phyloP scores from a whole-genome alignment of 495 filamentous ascomycete genomes.

The Penicillium samsonianum region DNA sequence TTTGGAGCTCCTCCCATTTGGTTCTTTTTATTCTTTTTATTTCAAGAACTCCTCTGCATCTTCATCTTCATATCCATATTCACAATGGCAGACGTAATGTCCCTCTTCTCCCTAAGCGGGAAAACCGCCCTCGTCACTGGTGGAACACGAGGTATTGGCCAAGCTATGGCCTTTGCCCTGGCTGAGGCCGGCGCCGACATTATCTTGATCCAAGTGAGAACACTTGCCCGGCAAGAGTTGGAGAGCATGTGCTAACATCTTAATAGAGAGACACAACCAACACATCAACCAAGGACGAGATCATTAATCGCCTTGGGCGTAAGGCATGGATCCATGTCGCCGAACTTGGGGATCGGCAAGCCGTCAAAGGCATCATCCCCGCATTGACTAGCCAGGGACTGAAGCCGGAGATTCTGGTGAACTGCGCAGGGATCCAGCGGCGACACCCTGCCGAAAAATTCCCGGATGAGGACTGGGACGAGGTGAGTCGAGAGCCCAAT shows the following conservation, averaged over 20 bases:
- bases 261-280: conserved; percentile 64
- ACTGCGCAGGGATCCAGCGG: conserved; percentile 83
- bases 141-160: conserved; percentile 84
- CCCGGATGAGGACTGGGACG: conserved; percentile 80
- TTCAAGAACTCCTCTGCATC: no score
- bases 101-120: conserved; percentile 49
- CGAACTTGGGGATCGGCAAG: conserved; percentile 64
- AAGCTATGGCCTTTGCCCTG: conserved; percentile 76
- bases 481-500: conserved; percentile 41
- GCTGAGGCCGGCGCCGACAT: conserved; percentile 86
- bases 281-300: conserved; percentile 59
- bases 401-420: conserved; percentile 72
- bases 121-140: conserved; percentile 84
- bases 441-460: conserved; percentile 77
- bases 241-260: conserved; percentile 1
- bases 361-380: conserved; percentile 64
- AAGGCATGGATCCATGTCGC: conserved; percentile 67
- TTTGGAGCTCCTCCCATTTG: neutral
- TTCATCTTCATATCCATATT: neutral
- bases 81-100: conserved; percentile 33
- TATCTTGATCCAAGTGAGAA: conserved; percentile 58
- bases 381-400: conserved; percentile 58
- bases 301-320: conserved; percentile 65
- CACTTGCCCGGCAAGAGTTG: neutral
- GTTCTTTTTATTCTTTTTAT: neutral